These are phyloP conservation scores for Rossbeevera mucosa DNA, from an alignment of 768 basidiomycete genomes.

Conservation along the genomic window DNA sequence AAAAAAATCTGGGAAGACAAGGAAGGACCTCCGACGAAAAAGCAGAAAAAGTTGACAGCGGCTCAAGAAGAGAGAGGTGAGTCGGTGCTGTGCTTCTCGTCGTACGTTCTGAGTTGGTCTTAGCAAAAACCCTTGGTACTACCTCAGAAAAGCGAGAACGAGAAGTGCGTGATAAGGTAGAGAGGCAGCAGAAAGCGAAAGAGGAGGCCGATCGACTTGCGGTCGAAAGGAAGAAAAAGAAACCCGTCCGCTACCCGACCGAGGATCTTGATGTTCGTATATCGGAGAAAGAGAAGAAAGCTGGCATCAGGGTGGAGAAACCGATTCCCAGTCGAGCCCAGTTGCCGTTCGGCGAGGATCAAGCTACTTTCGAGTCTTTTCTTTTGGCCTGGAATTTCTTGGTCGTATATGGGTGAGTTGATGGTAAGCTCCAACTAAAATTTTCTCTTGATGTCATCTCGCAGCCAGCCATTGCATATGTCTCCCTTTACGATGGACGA, in stretches of 20 bases:
- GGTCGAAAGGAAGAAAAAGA: constrained; percentile 83
- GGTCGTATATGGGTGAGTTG: constrained; percentile 82
- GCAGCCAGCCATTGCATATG: constrained; percentile 80
- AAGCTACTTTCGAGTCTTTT: constrained; percentile 74
- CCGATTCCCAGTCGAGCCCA: constrained; percentile 59
- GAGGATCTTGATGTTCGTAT: constrained; percentile 85
- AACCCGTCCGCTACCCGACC: constrained; percentile 86
- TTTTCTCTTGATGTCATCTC: constrained; percentile 6
- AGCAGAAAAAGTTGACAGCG: constrained; percentile 71
- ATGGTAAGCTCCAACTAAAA: not conserved
- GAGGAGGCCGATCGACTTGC: constrained; percentile 69
- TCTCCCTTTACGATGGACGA: constrained; percentile 92
- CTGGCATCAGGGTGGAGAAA: constrained; percentile 62
- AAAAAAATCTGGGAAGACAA: constrained; percentile 90
- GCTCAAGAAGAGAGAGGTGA: constrained; percentile 74
- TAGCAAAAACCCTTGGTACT: constrained; percentile 29
- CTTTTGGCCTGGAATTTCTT: constrained; percentile 93
- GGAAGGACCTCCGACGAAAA: constrained; percentile 76
- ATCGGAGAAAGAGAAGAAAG: constrained; percentile 78
- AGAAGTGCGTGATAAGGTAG: constrained; percentile 66
- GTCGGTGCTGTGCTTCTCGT: constrained; percentile 2
- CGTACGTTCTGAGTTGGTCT: constrained; percentile 10
- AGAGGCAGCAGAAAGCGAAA: constrained; percentile 58
- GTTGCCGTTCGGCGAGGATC: constrained; percentile 65
- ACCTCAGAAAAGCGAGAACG: constrained; percentile 61